A percentile compares a stretch with the other conserved stretches of the same genome.
Evolutionary conservation across 176 grass and related monocot genomes (phyloP).

Genomic region (Aegilops longissima): DNA sequence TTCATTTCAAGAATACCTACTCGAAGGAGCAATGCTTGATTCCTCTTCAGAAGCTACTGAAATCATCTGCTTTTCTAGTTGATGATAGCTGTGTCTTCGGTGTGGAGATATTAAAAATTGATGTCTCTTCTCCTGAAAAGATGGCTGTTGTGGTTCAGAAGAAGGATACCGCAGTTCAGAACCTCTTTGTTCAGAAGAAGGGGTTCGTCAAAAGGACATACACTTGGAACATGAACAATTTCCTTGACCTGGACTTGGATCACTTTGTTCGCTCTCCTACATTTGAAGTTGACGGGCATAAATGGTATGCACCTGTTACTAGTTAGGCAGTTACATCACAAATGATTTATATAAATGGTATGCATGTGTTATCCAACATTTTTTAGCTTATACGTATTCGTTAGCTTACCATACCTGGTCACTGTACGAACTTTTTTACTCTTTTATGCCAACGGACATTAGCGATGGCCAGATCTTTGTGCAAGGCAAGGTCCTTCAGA

Average conservation of each 20-base stretch:
- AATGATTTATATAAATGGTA: background rate
- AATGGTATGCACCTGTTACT: conserved; percentile 19
- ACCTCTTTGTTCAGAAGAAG: conserved; percentile 38
- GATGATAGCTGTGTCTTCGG: conserved; percentile 37
- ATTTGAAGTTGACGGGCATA: conserved; percentile 16
- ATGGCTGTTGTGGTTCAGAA: conserved; percentile 9
- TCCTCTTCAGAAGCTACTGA: conserved; percentile 27
- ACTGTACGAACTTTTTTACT: too few species aligned
- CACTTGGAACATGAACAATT: conserved; percentile 32
- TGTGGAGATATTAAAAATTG: conserved; percentile 24
- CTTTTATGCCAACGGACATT: too few species aligned
- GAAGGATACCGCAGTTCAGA: conserved; percentile 13
- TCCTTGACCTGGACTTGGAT: background rate
- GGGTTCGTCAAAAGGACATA: conserved; percentile 31
- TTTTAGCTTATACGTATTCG: too few species aligned
- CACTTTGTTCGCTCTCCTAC: background rate
- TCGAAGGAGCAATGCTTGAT: conserved; percentile 15
- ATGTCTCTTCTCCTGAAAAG: background rate
- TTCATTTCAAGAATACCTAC: background rate
- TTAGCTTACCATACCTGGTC: too few species aligned
- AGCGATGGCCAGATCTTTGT: too few species aligned
- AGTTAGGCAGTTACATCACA: background rate
- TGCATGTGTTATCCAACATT: too few species aligned
- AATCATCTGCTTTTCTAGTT: conserved; percentile 30
- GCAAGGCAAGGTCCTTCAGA: too few species aligned